A percentile compares a stretch with the other conserved stretches of the same genome.
phyloP scores from a whole-genome alignment of 176 grass and related monocot species.

The Ampelocalamus luodianensis region DNA sequence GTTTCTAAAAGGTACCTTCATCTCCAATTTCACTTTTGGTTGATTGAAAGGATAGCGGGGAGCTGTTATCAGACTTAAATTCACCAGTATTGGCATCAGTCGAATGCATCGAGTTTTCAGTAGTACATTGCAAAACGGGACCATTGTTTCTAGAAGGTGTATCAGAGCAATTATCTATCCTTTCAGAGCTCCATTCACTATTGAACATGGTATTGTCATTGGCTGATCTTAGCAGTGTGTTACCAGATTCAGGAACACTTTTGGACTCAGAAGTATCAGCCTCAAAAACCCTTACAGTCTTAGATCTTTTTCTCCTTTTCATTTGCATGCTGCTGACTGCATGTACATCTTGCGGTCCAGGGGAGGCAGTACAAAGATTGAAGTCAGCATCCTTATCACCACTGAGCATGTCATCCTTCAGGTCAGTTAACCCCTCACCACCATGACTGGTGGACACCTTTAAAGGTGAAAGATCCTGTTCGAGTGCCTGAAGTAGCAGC shows the following conservation, averaged over 20 bases:
- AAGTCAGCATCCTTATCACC: constrained; percentile 27
- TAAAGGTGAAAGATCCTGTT: constrained; percentile 53
- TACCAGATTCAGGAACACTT: constrained; percentile 33
- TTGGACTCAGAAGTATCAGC: constrained; percentile 39
- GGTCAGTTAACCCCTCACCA: constrained; percentile 22
- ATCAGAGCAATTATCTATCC: constrained; percentile 29
- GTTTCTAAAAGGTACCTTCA: constrained; percentile 41
- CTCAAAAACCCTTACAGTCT: constrained; percentile 47
- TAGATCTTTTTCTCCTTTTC: constrained; percentile 52
- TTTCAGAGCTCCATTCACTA: constrained; percentile 37
- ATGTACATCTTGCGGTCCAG: constrained; percentile 31
- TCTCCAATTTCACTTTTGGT: constrained; percentile 42
- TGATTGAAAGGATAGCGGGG: constrained; percentile 18
- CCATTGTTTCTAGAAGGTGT: background rate
- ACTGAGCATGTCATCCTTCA: constrained; percentile 21
- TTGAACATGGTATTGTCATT: constrained; percentile 47
- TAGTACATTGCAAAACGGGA: constrained; percentile 15
- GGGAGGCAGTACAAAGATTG: constrained; percentile 16
- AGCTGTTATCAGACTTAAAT: constrained; percentile 43
- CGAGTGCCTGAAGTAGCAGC: constrained; percentile 60
- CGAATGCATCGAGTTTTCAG: constrained; percentile 6
- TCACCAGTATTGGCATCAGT: constrained; percentile 36
- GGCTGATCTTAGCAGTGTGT: constrained; percentile 40
- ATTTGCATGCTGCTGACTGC: constrained; percentile 30
- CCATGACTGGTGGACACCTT: background rate